Evolutionary conservation across 805 yeast genomes (phyloP), one percentile per base, ranked within the genome.

Genomic region (Candida gorgasii): DNA sequence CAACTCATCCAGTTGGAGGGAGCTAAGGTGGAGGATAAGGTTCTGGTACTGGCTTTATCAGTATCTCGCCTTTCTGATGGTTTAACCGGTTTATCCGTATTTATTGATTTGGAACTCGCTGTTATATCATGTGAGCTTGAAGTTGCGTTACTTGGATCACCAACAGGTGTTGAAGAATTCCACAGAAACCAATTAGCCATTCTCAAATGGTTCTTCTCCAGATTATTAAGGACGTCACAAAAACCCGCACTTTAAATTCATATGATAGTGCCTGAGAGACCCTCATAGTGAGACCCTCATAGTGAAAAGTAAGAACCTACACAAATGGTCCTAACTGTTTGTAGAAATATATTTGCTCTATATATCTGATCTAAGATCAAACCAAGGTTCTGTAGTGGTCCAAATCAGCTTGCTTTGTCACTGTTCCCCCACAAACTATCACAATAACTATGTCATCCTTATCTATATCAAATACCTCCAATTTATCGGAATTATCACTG

Each of bases 371-470:
- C 24, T 9, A 7, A 20, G 24, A 20, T 20, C 24, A 20, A 20
- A 28, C 17, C 14, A 36, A 17, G 11, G 24, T n/a, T 44, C 42
- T 43, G 29, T 31, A 44, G 5, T 14, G 3, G 6, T 29, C 31
- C 11, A 47, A 33, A 28, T 47, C 51, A 3, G 24, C 18, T 19
- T 23, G 26, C 14, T 14, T 42, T 1, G 52, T 43, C 5, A 51
- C 56, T 3, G 48, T 45, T 8, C 68, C 69, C 3, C 69, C 69
- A 45, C 68, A 63, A 3, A 57, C 59, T 8, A 63, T 44, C 8
- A 58, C 46, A 5, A 63, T 46, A 4, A 62, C 48, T 8, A 60
- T 57, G 41, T 61, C 66, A 16, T 57, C 62, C 1, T 30, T 26
- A 13, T 34, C 53, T 44, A 4, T 22, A 23, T 17, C 52, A 12